A percentile compares a stretch with the other conserved stretches of the same genome.
Conservation (phyloP, 2,329 filamentous ascomycete genomes). For the Lizonia empirigonia region DNA sequence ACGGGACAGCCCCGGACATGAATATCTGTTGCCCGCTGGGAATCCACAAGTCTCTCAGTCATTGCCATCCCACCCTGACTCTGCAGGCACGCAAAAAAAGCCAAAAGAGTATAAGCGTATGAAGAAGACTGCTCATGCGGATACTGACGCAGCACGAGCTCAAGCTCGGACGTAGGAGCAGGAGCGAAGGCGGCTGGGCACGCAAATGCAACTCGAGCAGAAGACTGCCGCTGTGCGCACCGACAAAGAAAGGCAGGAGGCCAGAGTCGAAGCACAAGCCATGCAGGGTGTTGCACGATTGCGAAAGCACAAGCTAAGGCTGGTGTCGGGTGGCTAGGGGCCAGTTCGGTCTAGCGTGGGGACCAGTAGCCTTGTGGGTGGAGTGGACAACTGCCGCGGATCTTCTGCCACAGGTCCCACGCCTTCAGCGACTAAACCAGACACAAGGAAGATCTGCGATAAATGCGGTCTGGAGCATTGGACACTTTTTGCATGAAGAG, state of each 20-base stretch:
- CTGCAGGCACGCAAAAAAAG: not conserved
- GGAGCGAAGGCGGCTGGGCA: constrained; percentile 14
- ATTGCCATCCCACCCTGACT: not conserved
- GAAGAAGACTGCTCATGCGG: constrained; percentile 9
- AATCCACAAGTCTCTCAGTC: not conserved
- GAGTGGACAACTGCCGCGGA: constrained; percentile 6
- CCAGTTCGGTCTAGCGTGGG: constrained; percentile 1
- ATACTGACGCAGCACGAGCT: not conserved
- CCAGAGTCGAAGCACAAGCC: constrained; percentile 6
- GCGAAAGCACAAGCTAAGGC: constrained; percentile 24
- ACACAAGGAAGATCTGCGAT: constrained; percentile 8
- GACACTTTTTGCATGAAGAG: constrained; percentile 13
- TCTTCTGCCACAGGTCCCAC: constrained; percentile 1
- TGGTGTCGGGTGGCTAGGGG: constrained; percentile 8
- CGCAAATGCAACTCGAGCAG: constrained; percentile 15
- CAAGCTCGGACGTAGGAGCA: constrained; percentile 16
- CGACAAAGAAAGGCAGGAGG: constrained; percentile 16
- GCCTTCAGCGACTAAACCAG: not conserved
- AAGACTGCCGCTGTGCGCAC: constrained; percentile 19
- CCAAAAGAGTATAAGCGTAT: not conserved
- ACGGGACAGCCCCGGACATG: not conserved
- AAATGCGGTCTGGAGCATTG: constrained; percentile 11
- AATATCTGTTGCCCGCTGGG: not conserved
- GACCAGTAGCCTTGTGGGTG: not conserved
- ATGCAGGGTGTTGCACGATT: constrained; percentile 17